These are phyloP conservation scores for Miscanthus sacchariflorus DNA, from an alignment of 202 grass and related monocot species.

Conservation along the genomic window DNA sequence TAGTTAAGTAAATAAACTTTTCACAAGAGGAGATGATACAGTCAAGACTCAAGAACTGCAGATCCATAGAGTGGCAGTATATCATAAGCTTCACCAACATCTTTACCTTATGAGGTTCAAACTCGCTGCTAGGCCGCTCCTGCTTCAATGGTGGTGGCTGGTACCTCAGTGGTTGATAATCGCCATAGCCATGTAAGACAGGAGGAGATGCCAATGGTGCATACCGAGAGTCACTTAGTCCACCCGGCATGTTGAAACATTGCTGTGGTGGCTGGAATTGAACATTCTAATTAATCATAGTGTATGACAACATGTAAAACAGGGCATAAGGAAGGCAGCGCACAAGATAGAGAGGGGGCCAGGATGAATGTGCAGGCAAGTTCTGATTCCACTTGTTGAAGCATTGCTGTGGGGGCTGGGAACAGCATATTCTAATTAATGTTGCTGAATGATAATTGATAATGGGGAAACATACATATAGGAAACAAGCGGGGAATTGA, in stretches of 20 bases:
- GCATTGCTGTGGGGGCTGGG: not conserved
- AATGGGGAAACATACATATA: not conserved
- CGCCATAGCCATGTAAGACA: slow-evolving; percentile 7
- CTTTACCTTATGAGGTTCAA: slow-evolving; percentile 11
- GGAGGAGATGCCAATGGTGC: not conserved
- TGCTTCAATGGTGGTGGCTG: not conserved
- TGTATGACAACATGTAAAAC: not conserved
- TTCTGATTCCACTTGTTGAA: not conserved
- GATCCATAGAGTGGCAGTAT: not conserved
- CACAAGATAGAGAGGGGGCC: not conserved
- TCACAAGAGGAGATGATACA: not conserved
- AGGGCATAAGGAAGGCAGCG: not conserved
- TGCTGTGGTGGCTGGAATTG: not conserved
- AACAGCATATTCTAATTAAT: not conserved
- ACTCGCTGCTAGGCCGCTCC: not conserved
- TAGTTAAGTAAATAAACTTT: not conserved
- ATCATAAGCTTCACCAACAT: not conserved
- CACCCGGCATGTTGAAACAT: slow-evolving; percentile 1
- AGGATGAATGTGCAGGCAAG: not conserved
- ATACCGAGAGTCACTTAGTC: not conserved
- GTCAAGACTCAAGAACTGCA: not conserved
- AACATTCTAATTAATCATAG: slow-evolving; percentile 17
- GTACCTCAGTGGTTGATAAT: not conserved
- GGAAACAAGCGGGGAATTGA: not conserved
- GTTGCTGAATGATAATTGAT: not conserved